These are phyloP conservation scores for Apophysomyces variabilis DNA, from an alignment of 371 early-diverging fungal species.

Conservation along the genomic window DNA sequence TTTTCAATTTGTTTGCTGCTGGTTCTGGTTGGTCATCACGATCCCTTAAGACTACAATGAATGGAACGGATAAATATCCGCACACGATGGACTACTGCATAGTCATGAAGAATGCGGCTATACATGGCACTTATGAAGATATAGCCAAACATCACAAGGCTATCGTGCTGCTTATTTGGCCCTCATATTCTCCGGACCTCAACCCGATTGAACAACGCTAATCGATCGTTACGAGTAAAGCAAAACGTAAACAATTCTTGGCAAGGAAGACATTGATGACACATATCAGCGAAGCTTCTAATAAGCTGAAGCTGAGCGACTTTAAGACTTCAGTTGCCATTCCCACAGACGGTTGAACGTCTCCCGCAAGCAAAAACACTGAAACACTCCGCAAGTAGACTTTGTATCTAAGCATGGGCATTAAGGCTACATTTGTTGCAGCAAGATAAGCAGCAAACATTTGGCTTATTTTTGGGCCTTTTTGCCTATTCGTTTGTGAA, in stretches of 20 bases:
- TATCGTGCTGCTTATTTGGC: not conserved
- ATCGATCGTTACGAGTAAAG: not conserved
- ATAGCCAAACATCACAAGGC: not conserved
- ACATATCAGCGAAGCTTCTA: not conserved
- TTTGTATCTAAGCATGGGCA: not conserved
- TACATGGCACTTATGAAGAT: not conserved
- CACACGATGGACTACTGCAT: not conserved
- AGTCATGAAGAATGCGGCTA: not conserved
- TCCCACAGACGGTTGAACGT: too few species aligned
- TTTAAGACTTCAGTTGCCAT: too few species aligned
- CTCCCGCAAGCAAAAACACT: too few species aligned
- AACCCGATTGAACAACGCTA: not conserved
- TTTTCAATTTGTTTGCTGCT: too few species aligned
- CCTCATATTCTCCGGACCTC: not conserved
- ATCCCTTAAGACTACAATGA: not conserved
- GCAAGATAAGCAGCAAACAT: not conserved
- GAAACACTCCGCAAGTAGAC: too few species aligned
- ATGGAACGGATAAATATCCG: not conserved
- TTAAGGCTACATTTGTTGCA: not conserved
- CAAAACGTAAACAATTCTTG: not conserved
- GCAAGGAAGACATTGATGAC: not conserved
- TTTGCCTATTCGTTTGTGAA: too few species aligned
- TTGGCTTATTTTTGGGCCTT: too few species aligned
- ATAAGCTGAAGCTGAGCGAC: too few species aligned
- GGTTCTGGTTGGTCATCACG: too few species aligned